A percentile compares a stretch with the other conserved stretches of the same genome.
Conservation (phyloP, 805 yeast species). For the Scheffersomyces amazonensis region DNA sequence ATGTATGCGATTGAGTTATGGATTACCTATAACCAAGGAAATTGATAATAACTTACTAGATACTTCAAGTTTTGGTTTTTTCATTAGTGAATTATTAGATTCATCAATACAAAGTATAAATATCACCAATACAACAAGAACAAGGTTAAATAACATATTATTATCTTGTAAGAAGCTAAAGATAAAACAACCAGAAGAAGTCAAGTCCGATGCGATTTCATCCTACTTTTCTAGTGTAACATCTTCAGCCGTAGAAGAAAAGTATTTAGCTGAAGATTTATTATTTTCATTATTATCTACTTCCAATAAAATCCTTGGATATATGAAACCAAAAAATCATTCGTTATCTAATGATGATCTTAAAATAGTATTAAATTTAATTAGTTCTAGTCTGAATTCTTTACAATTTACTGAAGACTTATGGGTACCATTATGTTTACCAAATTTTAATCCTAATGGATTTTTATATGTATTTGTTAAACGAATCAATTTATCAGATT, state of each 20-base stretch:
- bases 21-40: constrained; percentile 13
- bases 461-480: constrained; percentile 80
- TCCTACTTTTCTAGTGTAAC: constrained; percentile 4
- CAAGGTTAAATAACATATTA: constrained; percentile 49
- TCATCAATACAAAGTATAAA: constrained; percentile 32
- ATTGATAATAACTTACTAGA: neutral
- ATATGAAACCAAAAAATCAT: constrained; percentile 75
- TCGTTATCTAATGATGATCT: constrained; percentile 79
- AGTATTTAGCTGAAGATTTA: constrained; percentile 40
- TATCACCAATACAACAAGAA: constrained; percentile 56
- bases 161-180: constrained; percentile 16
- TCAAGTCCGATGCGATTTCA: constrained; percentile 1
- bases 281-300: constrained; percentile 75
- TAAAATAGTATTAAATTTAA: constrained; percentile 67
- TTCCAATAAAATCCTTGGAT: constrained; percentile 59
- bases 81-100: constrained; percentile 25
- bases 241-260: constrained; percentile 7
- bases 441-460: constrained; percentile 85
- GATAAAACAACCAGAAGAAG: constrained; percentile 2
- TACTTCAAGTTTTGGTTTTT: constrained; percentile 20
- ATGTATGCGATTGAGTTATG: constrained; percentile 33
- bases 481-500: constrained; percentile 18
- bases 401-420: constrained; percentile 53
- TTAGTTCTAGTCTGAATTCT: constrained; percentile 39
- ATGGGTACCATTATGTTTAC: constrained; percentile 93